Base-by-base conservation (phyloP, 2,329 filamentous ascomycete species). In the Aspergillus clavatus region DNA sequence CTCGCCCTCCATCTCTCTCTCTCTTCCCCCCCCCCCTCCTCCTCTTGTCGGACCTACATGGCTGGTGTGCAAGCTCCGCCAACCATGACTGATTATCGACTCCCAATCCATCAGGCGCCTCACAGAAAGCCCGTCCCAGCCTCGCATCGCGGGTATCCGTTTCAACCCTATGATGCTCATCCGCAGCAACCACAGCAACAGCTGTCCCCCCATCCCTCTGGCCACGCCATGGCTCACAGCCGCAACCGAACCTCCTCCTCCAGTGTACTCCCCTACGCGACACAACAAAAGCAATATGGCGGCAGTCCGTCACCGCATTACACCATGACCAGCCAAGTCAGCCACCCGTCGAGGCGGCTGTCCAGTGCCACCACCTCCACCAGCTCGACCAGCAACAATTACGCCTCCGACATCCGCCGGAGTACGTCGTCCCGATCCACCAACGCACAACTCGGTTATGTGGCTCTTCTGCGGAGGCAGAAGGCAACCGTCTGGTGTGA, bases 401-500 rank as follows among this genome's bases (percentile, higher is more conserved):
- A 49, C 42, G 61, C 53, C 55, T 62, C 62, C 38, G 66, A 70
- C 42, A 64, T 71, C 39, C 83, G 86, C 48, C 82, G 89, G 54
- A 94, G 88, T 22, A 87, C 83, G 23, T 95, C 89, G 3, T 86
- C 86, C 41, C 83, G 88, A 58, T 94, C 88, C 18, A 80, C 78
- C 51, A 74, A 73, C 44, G 74, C 74, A 12, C 79, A 80, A 50
- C 72, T 85, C n/a, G 84, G 89, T 53, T 98, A 98, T 68, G 93
- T 98, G 41, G 90, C 93, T 27, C 78, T 96, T n/a, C 84, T 98
- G 72, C 83, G 93, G 51, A 91, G 90, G 66, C 93, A 98, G 70
- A 97, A 97, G 67, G 93, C 89, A 24, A 98, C 93, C 0, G 93
- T 98, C 4, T 98, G 93, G 93, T 96, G 90, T 72, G 93, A 97